Percentiles rank a stretch among this genome's conserved stretches.
phyloP scores from a whole-genome alignment of 1,139 yeast species.

The Protomyces lactucae-debilis region DNA sequence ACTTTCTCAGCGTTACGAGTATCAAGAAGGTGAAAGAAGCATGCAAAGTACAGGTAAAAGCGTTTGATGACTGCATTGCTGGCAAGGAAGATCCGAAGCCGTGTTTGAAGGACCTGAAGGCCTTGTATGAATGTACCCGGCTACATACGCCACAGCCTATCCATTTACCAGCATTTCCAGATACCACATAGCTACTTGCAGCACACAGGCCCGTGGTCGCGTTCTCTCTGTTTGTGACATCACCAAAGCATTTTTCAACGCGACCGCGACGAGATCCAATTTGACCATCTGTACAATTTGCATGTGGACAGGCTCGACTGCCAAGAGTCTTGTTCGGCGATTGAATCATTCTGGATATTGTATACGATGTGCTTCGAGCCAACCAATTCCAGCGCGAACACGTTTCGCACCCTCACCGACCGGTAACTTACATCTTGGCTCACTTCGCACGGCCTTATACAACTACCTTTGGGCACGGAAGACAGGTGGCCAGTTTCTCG shows the following conservation, averaged over 20 bases:
- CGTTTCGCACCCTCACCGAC: constrained; percentile 99
- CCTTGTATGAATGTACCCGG: constrained; percentile 19
- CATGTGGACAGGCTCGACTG: too few species aligned
- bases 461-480: constrained; percentile 75
- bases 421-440: constrained; percentile 85
- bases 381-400: constrained; percentile 63
- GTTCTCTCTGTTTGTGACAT: background rate
- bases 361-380: background rate
- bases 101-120: constrained; percentile 4
- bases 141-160: constrained; percentile 13
- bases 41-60: constrained; percentile 8
- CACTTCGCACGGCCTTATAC: constrained; percentile 85
- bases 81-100: constrained; percentile 13
- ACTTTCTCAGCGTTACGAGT: constrained; percentile 3
- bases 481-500: constrained; percentile 73
- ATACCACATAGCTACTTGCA: background rate
- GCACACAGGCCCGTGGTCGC: too few species aligned
- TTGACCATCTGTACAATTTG: too few species aligned
- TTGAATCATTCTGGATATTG: background rate
- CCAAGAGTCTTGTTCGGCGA: too few species aligned
- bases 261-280: background rate
- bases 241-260: background rate
- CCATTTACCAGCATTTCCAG: constrained; percentile 1
- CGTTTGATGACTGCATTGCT: constrained; percentile 11
- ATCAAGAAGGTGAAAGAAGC: constrained; percentile 21